Base-by-base conservation (phyloP, 495 filamentous ascomycete genomes). In the Lophiotrema nucula region DNA sequence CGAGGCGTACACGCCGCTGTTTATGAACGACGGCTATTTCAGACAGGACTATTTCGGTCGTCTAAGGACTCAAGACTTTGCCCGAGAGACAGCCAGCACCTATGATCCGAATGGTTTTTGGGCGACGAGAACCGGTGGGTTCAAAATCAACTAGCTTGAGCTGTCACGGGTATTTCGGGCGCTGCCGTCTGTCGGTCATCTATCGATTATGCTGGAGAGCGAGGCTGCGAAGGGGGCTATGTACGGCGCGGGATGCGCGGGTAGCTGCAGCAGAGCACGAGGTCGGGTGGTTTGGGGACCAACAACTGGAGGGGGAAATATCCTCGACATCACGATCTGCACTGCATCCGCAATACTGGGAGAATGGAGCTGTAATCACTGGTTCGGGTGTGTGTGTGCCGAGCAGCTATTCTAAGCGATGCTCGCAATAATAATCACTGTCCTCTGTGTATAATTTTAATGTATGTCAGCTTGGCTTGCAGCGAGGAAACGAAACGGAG, bases 41-140 rank as follows among this genome's bases (percentile, higher is more conserved):
- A 68, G 74, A 23, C 78, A 85, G 69, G 81, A 84, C 58, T 84
- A 81, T 67, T 84, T 81, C 71, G 78, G 76, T 1, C 72, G 82
- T 12, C 71, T 84, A 58, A 70, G 72, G 31, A 81, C 74, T 23
- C 51, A 68, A 54, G 62, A 66, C 52, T 69, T 76, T 39, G 73
- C 75, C 22, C 67, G 69, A 19, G 70, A 67, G 15, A 76, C 81
- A 25, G 58, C 77, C 42, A 72, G 71, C 13, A 66, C 69, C 44
- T 82, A 82, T 59, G 83, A 85, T 67, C 82, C 83, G 0, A 67
- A 77, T 8, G 73, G 75, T 0, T 77, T 86, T 65, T 84, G 80
- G 70, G 76, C 79, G 67, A 73, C 69, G 42, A 76, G 81, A 58
- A 85, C 82, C 0, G 81, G 78, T 10, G 82, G 84, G 3, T 64